Base-by-base conservation (phyloP, 768 basidiomycete species). In the Lactarius psammicola region DNA sequence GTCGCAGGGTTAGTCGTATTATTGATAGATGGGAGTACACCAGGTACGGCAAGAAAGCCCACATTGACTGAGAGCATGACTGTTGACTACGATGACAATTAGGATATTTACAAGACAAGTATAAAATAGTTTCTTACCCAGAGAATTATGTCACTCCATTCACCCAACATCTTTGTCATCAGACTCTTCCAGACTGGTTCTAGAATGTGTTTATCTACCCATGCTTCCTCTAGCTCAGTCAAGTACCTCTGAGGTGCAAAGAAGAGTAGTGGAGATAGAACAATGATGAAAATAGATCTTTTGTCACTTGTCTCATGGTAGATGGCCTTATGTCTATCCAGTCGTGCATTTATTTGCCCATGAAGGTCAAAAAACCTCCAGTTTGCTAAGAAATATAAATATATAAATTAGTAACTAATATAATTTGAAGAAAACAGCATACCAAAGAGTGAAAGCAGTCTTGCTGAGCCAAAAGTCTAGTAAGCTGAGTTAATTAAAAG, bases 61-160 rank as follows among this genome's bases (percentile, higher is more conserved):
- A 77, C 72, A 59, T 76, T 72, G 4, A 74, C 76, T n/a, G 70
- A 71, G 2, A 77, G 68, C 67, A 77, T 63, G 15, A 77, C 76
- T 4, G 74, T 77, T 0, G 73, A 69, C 74, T 76, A 34, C 4
- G 17, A 30, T 1, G 0, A 4, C 18, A 31, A 30, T 56, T 20
- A 18, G 20, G 20, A 33, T 0, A 1, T 8, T 18, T 7, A 55
- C 18, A 31, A 54, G 9, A 1, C 30, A 15, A 4, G 10, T 23
- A 30, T 18, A 20, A 11, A 26, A 4, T 44, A 30, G 17, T 4
- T 13, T 10, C 60, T 30, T 17, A 61, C 60, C 33, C 44, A 61
- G 6, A 61, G 60, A 61, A 61, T 46, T 3, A 61, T 6, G 6
- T 61, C 46, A 49, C 33, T 4, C 60, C 60, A 61, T 23, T 61